These are phyloP conservation scores for Blastocladiella britannica DNA, from an alignment of 192 early-diverging fungal species.

Conservation along the genomic window DNA sequence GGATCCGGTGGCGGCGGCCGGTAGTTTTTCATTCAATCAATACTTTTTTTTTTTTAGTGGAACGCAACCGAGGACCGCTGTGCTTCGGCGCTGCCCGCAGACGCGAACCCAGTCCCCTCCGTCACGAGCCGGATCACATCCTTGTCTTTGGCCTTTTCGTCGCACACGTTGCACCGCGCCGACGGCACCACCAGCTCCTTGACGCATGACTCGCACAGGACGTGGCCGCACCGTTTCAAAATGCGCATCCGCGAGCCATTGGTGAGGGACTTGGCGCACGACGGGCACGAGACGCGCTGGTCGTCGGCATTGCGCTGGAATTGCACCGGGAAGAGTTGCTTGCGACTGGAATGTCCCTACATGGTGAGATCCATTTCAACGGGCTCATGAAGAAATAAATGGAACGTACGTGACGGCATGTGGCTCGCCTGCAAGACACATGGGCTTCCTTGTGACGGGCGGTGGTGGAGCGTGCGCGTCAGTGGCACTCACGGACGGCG, in stretches of 20 bases:
- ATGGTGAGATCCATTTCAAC: too few species aligned
- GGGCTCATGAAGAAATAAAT: background rate
- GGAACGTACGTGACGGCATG: background rate
- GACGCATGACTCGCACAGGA: conserved; percentile 5
- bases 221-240: conserved; percentile 8
- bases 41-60: background rate
- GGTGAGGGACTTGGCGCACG: conserved; percentile 3
- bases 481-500: too few species aligned
- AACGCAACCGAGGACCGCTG: conserved; percentile 5
- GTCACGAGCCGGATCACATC: conserved; percentile 6
- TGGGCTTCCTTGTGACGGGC: too few species aligned
- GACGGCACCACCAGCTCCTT: conserved; percentile 1
- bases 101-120: conserved; percentile 9
- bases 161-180: conserved; percentile 6
- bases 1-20: too few species aligned
- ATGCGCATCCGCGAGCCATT: conserved; percentile 4
- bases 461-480: too few species aligned
- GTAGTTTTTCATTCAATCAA: too few species aligned
- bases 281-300: conserved; percentile 1
- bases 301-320: background rate
- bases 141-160: conserved; percentile 5
- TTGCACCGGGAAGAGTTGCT: conserved; percentile 3
- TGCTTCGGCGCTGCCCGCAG: conserved; percentile 3
- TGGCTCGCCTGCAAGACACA: background rate
- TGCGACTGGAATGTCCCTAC: background rate